A percentile compares a stretch with the other conserved stretches of the same genome.
Conservation (phyloP, 78 protist genomes). For the slime mould (Dictyostelium discoideum) region DNA sequence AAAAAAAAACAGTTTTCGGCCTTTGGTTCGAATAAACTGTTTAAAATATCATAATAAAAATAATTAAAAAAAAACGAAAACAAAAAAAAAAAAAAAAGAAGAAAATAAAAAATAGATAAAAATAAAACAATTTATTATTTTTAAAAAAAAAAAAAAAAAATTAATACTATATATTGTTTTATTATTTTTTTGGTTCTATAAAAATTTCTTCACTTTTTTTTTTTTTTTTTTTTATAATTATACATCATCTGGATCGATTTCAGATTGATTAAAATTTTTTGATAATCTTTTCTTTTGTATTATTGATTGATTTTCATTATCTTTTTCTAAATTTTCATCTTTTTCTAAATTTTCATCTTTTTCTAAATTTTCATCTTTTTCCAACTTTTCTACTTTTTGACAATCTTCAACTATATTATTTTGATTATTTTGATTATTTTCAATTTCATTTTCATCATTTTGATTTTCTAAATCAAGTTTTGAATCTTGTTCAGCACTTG, state of each 20-base stretch:
- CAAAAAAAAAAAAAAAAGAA: no score
- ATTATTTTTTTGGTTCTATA: neutral
- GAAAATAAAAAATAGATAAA: no score
- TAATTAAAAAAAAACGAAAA: neutral
- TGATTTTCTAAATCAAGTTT: neutral
- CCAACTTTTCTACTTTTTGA: neutral
- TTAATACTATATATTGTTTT: neutral
- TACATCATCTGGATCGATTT: neutral
- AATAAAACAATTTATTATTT: no score
- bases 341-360: neutral
- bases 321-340: neutral
- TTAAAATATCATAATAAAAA: no score
- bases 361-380: neutral
- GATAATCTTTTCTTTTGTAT: neutral
- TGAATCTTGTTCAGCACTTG: neutral
- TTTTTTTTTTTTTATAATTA: neutral
- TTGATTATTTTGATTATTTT: neutral
- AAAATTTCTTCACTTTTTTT: neutral
- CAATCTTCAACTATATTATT: neutral
- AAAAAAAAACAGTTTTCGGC: no score
- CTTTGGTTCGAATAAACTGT: neutral
- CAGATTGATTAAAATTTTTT: neutral
- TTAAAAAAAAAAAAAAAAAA: no score
- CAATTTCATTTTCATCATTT: neutral
- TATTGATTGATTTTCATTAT: neutral